phyloP scores from a whole-genome alignment of 2,329 filamentous ascomycete genomes.

The Venturia aucupariae region DNA sequence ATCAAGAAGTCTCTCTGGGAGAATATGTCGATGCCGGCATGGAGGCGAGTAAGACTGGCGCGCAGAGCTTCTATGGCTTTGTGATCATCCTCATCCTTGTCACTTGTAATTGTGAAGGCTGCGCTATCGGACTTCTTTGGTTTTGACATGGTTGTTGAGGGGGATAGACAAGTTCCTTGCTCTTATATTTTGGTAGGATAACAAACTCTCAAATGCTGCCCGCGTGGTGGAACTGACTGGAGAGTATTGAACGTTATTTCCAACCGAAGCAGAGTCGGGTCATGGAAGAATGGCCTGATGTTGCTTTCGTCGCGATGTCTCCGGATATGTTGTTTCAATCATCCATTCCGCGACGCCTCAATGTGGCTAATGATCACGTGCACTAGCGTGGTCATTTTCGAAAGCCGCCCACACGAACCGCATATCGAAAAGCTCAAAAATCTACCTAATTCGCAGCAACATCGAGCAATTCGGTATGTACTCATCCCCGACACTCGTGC shows the following conservation, averaged over 20 bases:
- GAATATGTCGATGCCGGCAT: neutral
- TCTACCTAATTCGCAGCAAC: neutral
- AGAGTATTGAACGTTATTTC: no score
- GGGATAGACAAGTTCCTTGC: neutral
- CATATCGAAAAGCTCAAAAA: neutral
- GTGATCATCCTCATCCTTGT: neutral
- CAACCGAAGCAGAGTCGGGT: neutral
- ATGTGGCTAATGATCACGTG: neutral
- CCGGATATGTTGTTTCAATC: slow-evolving; percentile 1
- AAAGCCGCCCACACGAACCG: neutral
- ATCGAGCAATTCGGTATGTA: slow-evolving; percentile 8
- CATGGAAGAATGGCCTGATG: neutral
- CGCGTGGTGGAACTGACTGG: neutral
- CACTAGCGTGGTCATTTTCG: neutral
- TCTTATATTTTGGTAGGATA: neutral
- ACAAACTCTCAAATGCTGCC: neutral
- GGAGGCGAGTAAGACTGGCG: neutral
- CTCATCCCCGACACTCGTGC: neutral
- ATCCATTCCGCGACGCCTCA: neutral
- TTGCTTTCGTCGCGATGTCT: neutral
- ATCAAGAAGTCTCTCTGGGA: neutral
- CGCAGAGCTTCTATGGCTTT: neutral
- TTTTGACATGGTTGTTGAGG: neutral
- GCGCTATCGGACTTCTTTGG: neutral
- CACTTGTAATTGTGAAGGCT: neutral